These are phyloP conservation scores for Lipomyces japonicus DNA, from an alignment of 805 yeast species.

Conservation along the genomic window DNA sequence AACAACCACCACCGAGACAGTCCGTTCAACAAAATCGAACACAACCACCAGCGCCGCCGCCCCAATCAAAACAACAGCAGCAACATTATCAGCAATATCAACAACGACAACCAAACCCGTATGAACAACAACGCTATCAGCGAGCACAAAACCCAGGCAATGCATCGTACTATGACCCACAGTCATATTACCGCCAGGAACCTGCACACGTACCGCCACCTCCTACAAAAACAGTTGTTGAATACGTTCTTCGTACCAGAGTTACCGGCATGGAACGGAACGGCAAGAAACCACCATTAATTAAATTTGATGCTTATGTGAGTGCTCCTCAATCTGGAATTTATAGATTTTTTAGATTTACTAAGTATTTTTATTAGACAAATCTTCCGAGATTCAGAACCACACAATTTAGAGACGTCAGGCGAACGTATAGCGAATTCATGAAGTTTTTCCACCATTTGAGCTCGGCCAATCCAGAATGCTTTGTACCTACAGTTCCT, in stretches of 20 bases:
- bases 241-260: conserved; percentile 41
- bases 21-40: not conserved
- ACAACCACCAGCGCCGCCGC: not conserved
- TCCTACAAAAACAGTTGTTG: conserved; percentile 25
- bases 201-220: conserved; percentile 14
- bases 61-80: not conserved
- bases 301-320: conserved; percentile 60
- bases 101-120: not conserved
- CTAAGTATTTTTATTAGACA: conserved; percentile 42
- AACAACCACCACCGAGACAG: not conserved
- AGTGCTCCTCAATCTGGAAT: conserved; percentile 9
- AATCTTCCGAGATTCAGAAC: conserved; percentile 77
- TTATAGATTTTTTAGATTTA: not conserved
- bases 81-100: not conserved
- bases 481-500: conserved; percentile 89
- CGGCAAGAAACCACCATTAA: conserved; percentile 72
- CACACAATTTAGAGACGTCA: conserved; percentile 60
- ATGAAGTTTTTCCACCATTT: conserved; percentile 71
- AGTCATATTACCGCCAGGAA: conserved; percentile 13
- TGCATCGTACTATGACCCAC: conserved; percentile 2
- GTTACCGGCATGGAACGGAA: conserved; percentile 70
- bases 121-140: not conserved
- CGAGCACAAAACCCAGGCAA: not conserved
- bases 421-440: conserved; percentile 78
- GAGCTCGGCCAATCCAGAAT: conserved; percentile 79